Conservation (phyloP, 2,329 filamentous ascomycete genomes). For the Fusarium ambrosium region DNA sequence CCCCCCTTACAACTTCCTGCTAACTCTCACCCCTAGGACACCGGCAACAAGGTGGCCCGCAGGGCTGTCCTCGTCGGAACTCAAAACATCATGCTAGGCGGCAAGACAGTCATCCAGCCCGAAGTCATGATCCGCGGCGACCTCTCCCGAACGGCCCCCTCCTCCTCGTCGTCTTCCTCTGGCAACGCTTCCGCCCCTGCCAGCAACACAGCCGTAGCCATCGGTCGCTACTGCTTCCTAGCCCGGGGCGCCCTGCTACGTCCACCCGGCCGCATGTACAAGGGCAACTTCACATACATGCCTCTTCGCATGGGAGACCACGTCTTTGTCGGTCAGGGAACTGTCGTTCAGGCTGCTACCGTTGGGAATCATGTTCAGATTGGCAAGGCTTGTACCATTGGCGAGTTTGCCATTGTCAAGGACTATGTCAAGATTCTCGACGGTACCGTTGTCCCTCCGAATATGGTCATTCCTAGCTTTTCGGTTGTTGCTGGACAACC, state of each 20-base stretch:
- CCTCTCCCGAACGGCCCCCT: conserved; percentile 72
- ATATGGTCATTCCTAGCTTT: conserved; percentile 94
- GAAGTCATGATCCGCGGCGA: conserved; percentile 96
- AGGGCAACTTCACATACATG: conserved; percentile 84
- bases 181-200: conserved; percentile 54
- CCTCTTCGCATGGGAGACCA: conserved; percentile 95
- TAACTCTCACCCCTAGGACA: conserved; percentile 73
- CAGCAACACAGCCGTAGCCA: conserved; percentile 80
- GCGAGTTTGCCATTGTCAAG: conserved; percentile 91
- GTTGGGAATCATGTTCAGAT: conserved; percentile 91
- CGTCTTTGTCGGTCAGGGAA: conserved; percentile 84
- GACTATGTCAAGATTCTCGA: conserved; percentile 93
- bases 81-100: conserved; percentile 97
- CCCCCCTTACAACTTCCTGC: no score
- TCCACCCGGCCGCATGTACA: conserved; percentile 85
- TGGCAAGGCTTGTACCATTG: conserved; percentile 80
- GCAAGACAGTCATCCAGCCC: conserved; percentile 95
- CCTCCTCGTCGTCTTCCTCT: conserved; percentile 58
- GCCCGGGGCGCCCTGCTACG: conserved; percentile 82
- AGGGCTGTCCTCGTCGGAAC: conserved; percentile 93
- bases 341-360: conserved; percentile 84
- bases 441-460: conserved; percentile 83
- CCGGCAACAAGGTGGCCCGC: conserved; percentile 97
- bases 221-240: conserved; percentile 93
- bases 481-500: conserved; percentile 90